A percentile compares a stretch with the other conserved stretches of the same genome.
Evolutionary conservation across 2,329 filamentous ascomycete species (phyloP).

Genomic region (Annulohypoxylon truncatum): DNA sequence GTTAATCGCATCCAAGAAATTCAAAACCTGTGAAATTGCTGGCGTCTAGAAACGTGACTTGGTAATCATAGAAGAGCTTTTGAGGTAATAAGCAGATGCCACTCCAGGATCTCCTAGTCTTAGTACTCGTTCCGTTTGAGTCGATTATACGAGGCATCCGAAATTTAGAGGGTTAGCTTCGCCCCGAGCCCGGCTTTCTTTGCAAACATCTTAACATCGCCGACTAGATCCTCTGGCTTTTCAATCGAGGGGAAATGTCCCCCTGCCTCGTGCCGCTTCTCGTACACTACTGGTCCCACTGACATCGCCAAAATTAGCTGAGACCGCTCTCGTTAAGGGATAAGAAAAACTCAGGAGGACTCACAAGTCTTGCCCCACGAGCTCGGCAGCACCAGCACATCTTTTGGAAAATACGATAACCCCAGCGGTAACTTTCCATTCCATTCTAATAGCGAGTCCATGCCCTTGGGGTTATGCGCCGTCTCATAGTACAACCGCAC

Average conservation of each 20-base stretch:
- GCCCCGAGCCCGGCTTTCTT: conserved; percentile 19
- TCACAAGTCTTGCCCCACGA: conserved; percentile 59
- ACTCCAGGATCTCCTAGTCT: no score
- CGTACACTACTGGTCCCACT: conserved; percentile 63
- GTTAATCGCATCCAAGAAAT: no score
- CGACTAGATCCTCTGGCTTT: conserved; percentile 57
- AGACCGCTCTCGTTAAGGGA: neutral
- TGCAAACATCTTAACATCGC: conserved; percentile 63
- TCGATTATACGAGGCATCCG: neutral
- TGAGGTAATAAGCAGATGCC: no score
- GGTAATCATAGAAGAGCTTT: no score
- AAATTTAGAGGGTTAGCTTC: conserved; percentile 11
- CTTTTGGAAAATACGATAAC: conserved; percentile 61
- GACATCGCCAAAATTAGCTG: neutral
- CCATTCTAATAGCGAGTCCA: conserved; percentile 56
- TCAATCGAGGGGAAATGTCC: conserved; percentile 66
- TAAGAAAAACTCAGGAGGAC: neutral
- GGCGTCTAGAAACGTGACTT: no score
- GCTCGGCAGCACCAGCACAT: conserved; percentile 60
- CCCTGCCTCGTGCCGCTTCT: conserved; percentile 55
- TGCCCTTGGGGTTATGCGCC: conserved; percentile 59
- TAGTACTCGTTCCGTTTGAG: neutral
- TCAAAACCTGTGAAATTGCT: no score
- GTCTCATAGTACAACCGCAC: conserved; percentile 78
- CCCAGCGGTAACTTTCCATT: conserved; percentile 50